Percentiles rank a stretch among this genome's conserved stretches.
Evolutionary conservation across 169 alveolate genomes (phyloP).

Genomic region (Plasmodium knowlesi): DNA sequence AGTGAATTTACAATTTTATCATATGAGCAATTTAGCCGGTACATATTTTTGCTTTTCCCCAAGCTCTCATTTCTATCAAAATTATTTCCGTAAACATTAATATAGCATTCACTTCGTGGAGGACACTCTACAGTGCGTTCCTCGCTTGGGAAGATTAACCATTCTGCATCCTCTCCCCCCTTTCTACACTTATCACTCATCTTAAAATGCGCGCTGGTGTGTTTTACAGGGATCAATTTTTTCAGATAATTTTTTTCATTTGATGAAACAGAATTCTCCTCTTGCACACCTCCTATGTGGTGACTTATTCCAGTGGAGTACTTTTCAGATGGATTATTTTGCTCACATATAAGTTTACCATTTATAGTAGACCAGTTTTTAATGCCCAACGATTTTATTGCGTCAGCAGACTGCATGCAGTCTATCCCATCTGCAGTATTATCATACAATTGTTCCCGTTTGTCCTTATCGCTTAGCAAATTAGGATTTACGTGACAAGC

Average conservation of each 20-base stretch:
- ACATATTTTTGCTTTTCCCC: not conserved
- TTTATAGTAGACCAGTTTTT: not conserved
- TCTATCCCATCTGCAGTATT: not conserved
- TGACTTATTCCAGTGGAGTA: not conserved
- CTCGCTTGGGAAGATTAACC: not conserved
- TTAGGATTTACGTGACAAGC: not conserved
- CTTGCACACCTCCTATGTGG: not conserved
- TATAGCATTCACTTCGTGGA: not conserved
- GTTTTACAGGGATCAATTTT: conserved; percentile 13
- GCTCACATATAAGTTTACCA: conserved; percentile 2
- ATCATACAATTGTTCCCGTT: not conserved
- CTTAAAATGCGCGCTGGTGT: not conserved
- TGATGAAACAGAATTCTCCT: not conserved
- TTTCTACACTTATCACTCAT: not conserved
- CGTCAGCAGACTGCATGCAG: not conserved
- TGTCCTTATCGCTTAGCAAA: not conserved
- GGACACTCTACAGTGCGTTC: not conserved
- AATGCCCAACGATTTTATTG: conserved; percentile 11
- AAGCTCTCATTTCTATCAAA: not conserved
- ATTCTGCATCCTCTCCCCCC: not conserved
- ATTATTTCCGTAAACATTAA: conserved; percentile 3
- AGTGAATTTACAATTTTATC: conserved; percentile 12
- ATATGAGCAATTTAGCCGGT: conserved; percentile 22
- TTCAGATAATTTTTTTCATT: conserved; percentile 1
- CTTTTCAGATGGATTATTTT: not conserved